Evolutionary conservation across 2,329 filamentous ascomycete species (phyloP), one percentile per base, ranked within the genome.

Genomic region (Hypoxylon sp.): DNA sequence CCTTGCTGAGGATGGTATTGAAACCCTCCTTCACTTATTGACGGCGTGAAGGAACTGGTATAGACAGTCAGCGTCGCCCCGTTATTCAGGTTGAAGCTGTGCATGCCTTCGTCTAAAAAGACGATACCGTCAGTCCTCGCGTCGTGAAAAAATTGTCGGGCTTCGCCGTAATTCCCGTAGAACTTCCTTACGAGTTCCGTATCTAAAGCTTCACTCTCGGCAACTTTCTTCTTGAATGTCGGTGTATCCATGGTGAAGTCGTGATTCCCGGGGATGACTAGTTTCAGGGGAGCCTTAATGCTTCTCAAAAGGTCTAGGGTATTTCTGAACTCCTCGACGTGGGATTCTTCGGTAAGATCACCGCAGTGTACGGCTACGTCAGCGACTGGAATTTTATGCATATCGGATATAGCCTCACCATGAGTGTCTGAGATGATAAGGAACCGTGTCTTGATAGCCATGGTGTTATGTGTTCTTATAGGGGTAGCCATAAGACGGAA

Each of bases 71-170:
- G 72, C 0, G 25, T 50, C 0, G 86, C 83, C 1, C 86, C 85
- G 71, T 88, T 89, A 1, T 69, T 17, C 0, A 90, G 78, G 0
- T 45, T 62, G 60, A 89, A n/a, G n/a, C n/a, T n/a, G n/a, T n/a
- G n/a, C n/a, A 86, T 82, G 2, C 87, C 86, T 74, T 86, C 82
- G 5, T 86, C 82, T 0, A 89, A 77, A 36, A 86, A 82, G 0
- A 70, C 71, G 1, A 89, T 83, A 0, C 82, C 82, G 17, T 78
- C 74, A 0, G 63, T 53, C n/a, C 74, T 66, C 0, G 80, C 78
- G 1, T 79, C 70, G 0, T 78, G 60, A 46, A 88, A 76, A 0
- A 87, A 75, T 0, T 71, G 56, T 28, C 75, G 76, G 2, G 78
- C 78, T 28, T 83, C 77, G 0, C 79, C 81, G 2, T 76, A 74